Percentiles rank a stretch among this genome's conserved stretches.
Conservation (phyloP, 148 eudicot genomes). For the Nyssa sinensis region DNA sequence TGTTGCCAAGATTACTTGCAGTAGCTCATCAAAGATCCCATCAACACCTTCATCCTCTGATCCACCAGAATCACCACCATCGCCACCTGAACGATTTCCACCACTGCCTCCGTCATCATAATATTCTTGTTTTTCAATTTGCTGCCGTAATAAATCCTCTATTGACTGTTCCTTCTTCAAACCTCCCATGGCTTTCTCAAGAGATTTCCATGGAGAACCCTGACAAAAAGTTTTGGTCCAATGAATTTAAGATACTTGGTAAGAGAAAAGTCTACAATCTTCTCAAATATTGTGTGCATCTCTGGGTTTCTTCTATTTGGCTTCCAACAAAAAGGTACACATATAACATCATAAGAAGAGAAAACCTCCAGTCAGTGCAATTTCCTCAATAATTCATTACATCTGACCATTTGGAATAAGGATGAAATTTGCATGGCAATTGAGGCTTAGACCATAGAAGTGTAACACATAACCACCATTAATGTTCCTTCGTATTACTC, state of each 20-base stretch:
- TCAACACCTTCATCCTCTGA: constrained; percentile 45
- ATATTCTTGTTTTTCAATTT: constrained; percentile 61
- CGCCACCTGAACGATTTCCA: constrained; percentile 29
- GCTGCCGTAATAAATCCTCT: constrained; percentile 64
- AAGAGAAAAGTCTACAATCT: neutral
- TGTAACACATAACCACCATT: neutral
- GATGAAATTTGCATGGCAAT: neutral
- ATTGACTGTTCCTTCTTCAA: constrained; percentile 60
- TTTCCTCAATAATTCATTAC: neutral
- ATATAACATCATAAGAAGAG: neutral
- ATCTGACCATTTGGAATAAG: neutral
- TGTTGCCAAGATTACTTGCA: constrained; percentile 67
- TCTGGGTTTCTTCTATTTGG: neutral
- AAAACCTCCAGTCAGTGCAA: neutral
- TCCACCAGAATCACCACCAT: constrained; percentile 43
- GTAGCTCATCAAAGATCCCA: constrained; percentile 49
- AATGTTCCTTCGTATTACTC: neutral
- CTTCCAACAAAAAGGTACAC: neutral
- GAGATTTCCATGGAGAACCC: constrained; percentile 67
- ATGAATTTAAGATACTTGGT: neutral
- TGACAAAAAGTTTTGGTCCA: constrained; percentile 21
- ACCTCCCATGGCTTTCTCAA: constrained; percentile 55
- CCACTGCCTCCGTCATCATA: constrained; percentile 52
- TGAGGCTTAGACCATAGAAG: neutral
- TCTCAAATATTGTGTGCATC: neutral